phyloP scores from a whole-genome alignment of 768 basidiomycete species.

The Lactarius deliciosus region DNA sequence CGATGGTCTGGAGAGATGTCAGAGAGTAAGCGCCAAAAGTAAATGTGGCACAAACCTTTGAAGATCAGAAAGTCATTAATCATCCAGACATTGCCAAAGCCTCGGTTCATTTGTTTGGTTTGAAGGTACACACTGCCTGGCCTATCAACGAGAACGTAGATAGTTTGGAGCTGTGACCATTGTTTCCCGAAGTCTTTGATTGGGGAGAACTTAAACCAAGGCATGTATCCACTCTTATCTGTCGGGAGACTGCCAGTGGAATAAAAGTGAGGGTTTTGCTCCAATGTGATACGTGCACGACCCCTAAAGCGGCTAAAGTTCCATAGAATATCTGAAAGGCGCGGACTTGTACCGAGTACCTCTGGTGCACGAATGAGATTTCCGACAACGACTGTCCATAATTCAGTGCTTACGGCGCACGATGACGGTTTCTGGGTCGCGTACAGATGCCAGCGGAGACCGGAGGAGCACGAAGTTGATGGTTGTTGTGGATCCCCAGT shows the following conservation, averaged over 20 bases:
- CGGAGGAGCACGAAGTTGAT: not conserved
- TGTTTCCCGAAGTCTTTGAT: not conserved
- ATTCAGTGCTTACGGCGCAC: not conserved
- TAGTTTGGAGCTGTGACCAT: not conserved
- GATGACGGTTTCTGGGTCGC: not conserved
- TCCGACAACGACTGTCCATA: no score
- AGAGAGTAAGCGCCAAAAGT: not conserved
- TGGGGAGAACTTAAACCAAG: not conserved
- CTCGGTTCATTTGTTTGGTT: no score
- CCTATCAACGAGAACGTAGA: not conserved
- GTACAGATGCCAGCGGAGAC: not conserved
- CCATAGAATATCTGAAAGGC: not conserved
- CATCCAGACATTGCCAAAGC: no score
- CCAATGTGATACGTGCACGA: not conserved
- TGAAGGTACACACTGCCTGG: no score
- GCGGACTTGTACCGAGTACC: not conserved
- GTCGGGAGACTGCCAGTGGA: not conserved
- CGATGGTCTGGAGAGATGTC: not conserved
- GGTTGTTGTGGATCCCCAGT: not conserved
- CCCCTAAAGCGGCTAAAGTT: not conserved
- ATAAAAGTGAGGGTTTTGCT: not conserved
- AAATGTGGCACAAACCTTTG: not conserved
- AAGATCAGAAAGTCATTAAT: no score
- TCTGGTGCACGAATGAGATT: not conserved
- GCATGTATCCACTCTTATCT: not conserved